phyloP scores from a whole-genome alignment of 2,329 filamentous ascomycete species.

The Exophiala dermatitidis region DNA sequence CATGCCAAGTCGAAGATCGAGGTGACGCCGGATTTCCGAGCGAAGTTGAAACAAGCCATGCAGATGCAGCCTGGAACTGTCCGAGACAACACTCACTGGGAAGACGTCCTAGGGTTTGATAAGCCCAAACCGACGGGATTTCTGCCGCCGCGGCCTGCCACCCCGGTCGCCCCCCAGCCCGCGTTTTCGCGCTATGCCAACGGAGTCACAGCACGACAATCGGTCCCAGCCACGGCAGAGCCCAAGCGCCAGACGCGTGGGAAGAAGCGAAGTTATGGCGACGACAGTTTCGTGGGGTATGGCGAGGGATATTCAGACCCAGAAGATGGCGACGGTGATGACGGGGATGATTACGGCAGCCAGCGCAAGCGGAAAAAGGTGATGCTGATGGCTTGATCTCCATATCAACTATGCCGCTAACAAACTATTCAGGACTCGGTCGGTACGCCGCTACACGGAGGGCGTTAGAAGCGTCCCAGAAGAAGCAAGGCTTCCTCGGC shows the following conservation, averaged over 20 bases:
- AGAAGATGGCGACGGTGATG: slow-evolving; percentile 32
- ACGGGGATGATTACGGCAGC: slow-evolving; percentile 5
- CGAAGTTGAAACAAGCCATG: slow-evolving; percentile 40
- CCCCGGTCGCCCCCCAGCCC: slow-evolving; percentile 26
- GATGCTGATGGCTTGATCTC: slow-evolving; percentile 7
- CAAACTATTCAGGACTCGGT: slow-evolving; percentile 5
- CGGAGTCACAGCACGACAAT: slow-evolving; percentile 16
- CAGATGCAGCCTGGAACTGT: slow-evolving; percentile 42
- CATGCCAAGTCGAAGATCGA: slow-evolving; percentile 43
- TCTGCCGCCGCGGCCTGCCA: no score
- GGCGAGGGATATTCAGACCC: slow-evolving; percentile 46
- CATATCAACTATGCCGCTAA: background rate
- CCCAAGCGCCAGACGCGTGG: slow-evolving; percentile 40
- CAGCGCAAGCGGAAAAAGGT: slow-evolving; percentile 16
- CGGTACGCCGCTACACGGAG: slow-evolving; percentile 13
- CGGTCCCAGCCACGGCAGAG: slow-evolving; percentile 28
- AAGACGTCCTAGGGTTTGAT: slow-evolving; percentile 42
- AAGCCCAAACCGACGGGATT: slow-evolving; percentile 34
- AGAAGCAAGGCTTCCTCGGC: background rate
- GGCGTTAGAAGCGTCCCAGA: slow-evolving; percentile 7
- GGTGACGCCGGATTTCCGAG: slow-evolving; percentile 36
- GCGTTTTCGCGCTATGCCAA: slow-evolving; percentile 29
- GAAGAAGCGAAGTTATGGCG: slow-evolving; percentile 45
- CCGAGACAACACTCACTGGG: slow-evolving; percentile 43
- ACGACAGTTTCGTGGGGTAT: slow-evolving; percentile 46